Base-by-base conservation (phyloP, 176 grass and related monocot species). In the Triticum timopheevii region DNA sequence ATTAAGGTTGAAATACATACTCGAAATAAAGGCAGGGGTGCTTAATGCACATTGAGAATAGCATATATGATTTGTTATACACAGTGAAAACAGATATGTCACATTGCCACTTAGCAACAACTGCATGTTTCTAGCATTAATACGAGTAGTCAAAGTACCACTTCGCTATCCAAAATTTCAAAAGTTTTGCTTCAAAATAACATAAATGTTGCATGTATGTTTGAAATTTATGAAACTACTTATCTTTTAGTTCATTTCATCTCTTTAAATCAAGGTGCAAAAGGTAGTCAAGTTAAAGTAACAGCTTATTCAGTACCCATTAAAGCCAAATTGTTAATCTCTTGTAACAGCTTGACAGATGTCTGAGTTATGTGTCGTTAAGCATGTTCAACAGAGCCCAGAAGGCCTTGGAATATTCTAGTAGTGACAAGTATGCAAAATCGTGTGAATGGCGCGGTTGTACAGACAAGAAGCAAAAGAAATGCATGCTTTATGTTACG, bases 391-490 rank as follows among this genome's bases (percentile, higher is more conserved):
- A 13, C 45, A 76, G 4, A 76, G 25, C 4, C 71, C 8, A 85
- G 30, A 50, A 31, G 25, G 22, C 16, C 13, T 85, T 38, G 22
- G 19, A 64, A 66, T 33, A 28, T 28, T 42, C 75, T 58, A 59
- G 24, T 22, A 30, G n/a, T 52, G 74, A 69, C 15, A 36, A 78
- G 35, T 45, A 80, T 61, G 50, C 49, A 86, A 47, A 80, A 45
- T 72, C 42, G 39, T 52, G 64, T 80, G 75, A 84, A 80, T 52
- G 34, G 10, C 38, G 58, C 2, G 28, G 61, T 31, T 28, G 25
- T 71, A 74, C 3, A 17, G 69, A 87, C 80, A 65, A 90, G 50
- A 70, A 78, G 25, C 44, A 79, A 25, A 64, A 79, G 30, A 63
- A 82, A 77, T 30, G 28, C 5, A 80, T 50, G 22, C 44, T 67